Conservation (phyloP, 495 filamentous ascomycete species). For the Neurospora cerealis region DNA sequence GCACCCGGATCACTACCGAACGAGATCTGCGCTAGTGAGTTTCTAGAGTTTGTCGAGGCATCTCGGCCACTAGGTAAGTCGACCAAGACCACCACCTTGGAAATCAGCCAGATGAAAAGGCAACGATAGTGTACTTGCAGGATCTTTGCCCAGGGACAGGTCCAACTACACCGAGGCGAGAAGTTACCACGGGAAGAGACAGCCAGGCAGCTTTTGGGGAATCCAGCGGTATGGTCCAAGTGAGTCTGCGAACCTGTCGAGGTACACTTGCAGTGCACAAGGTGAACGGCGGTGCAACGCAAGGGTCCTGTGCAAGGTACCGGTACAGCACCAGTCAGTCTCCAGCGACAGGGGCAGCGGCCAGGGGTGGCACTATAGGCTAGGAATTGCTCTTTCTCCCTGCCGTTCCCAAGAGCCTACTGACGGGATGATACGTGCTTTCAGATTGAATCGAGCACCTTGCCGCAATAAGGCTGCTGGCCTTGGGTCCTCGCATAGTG, state of each 20-base stretch:
- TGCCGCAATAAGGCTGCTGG: not conserved
- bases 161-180: not conserved
- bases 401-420: conserved; percentile 1
- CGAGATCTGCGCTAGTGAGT: not conserved
- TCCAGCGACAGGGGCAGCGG: not conserved
- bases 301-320: not conserved
- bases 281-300: conserved; percentile 7
- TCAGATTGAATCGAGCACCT: conserved; percentile 1
- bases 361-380: not conserved
- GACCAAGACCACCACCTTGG: not conserved
- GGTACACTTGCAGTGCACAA: conserved; percentile 1
- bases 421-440: conserved; percentile 2
- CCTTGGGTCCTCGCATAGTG: not conserved
- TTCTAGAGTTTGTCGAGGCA: not conserved
- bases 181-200: not conserved
- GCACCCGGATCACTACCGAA: not conserved
- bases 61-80: not conserved
- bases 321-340: not conserved
- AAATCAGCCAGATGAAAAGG: not conserved
- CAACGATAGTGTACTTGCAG: not conserved
- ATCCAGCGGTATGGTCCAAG: conserved; percentile 1
- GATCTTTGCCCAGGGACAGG: not conserved
- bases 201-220: too few species aligned
- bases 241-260: not conserved
- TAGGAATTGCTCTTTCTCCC: not conserved